Base-by-base conservation (phyloP, 805 yeast species). In the Sugiyamaella lignohabitans region DNA sequence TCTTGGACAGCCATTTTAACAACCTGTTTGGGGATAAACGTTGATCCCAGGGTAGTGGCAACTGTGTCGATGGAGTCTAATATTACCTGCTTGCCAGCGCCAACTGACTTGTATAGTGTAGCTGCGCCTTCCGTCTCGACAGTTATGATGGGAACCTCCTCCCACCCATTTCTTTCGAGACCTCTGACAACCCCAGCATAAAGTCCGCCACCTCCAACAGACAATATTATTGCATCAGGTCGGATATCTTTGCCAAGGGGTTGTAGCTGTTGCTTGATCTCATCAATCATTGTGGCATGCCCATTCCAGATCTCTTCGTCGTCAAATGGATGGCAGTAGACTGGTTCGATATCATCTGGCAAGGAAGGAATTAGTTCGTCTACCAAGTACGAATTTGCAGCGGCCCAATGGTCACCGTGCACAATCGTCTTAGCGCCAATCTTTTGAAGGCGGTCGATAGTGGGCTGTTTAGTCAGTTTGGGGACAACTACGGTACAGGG, bases 151-250 rank as follows among this genome's bases (percentile, higher is more conserved):
- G 75, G 57, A 3, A 57, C 60, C 16, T 50, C 54, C 3, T 46
- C 45, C 58, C 63, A 65, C n/a, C 56, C 55, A 10, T 76, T 62
- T 49, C 88, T 75, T 62, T 83, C 82, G 63, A 88, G 65, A 57
- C 89, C 91, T 1, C 84, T 70, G 32, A 84, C 89, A 27, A 89
- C 72, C 59, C 97, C 97, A 3, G 91, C 78, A 58, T 82, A 75
- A 50, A 89, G 72, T 35, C 97, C 97, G 57, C 96, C 97, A 52
- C 97, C 97, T 51, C 97, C 97, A 40, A 86, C 87, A 4, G 96
- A 89, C 48, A 87, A 78, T 56, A 87, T 84, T 1, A 89, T 81
- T 2, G 96, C 96, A 53, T 76, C 78, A 49, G 91, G 74, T 52
- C 78, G 79, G 14, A 27, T 27, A 27, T 14, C 14, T 22, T 38